A percentile compares a stretch with the other conserved stretches of the same genome.
Evolutionary conservation across 1,284 basidiomycete species (phyloP).

Genomic region (Austroboletus novae-zelandiae): DNA sequence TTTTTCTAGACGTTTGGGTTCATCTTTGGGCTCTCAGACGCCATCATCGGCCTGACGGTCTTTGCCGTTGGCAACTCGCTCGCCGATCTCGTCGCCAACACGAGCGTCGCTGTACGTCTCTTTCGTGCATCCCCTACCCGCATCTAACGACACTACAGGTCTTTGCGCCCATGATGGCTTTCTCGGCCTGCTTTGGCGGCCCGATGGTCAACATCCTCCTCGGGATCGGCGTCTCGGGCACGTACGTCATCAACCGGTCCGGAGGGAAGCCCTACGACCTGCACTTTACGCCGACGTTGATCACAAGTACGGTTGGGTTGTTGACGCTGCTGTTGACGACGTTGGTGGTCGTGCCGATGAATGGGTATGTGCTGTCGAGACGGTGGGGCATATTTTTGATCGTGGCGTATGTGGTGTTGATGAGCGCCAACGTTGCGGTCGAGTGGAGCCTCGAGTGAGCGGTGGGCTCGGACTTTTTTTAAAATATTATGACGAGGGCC

Average conservation of each 20-base stretch:
- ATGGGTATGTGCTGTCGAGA: slow-evolving; percentile 77
- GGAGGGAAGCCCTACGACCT: slow-evolving; percentile 59
- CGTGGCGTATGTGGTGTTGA: slow-evolving; percentile 67
- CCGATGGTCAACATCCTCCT: slow-evolving; percentile 98
- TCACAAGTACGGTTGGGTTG: slow-evolving; percentile 81
- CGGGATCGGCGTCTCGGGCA: slow-evolving; percentile 80
- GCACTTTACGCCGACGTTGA: slow-evolving; percentile 78
- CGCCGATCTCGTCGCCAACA: slow-evolving; percentile 95
- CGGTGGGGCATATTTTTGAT: slow-evolving; percentile 83
- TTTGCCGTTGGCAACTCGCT: slow-evolving; percentile 96
- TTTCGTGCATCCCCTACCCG: background rate
- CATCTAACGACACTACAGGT: slow-evolving; percentile 40
- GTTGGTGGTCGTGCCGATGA: slow-evolving; percentile 82
- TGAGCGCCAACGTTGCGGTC: slow-evolving; percentile 74
- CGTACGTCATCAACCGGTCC: slow-evolving; percentile 65
- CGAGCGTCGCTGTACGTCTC: slow-evolving; percentile 77
- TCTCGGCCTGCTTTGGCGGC: slow-evolving; percentile 91
- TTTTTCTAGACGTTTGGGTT: slow-evolving; percentile 77
- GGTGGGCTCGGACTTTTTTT: background rate
- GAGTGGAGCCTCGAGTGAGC: slow-evolving; percentile 43
- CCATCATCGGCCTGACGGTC: slow-evolving; percentile 94
- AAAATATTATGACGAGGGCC: no score
- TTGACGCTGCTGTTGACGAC: slow-evolving; percentile 73
- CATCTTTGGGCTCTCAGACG: slow-evolving; percentile 94
- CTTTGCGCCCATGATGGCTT: slow-evolving; percentile 86